These are phyloP conservation scores for Acanthamoeba rhysodes DNA, from an alignment of 208 protist genomes.

Conservation along the genomic window DNA sequence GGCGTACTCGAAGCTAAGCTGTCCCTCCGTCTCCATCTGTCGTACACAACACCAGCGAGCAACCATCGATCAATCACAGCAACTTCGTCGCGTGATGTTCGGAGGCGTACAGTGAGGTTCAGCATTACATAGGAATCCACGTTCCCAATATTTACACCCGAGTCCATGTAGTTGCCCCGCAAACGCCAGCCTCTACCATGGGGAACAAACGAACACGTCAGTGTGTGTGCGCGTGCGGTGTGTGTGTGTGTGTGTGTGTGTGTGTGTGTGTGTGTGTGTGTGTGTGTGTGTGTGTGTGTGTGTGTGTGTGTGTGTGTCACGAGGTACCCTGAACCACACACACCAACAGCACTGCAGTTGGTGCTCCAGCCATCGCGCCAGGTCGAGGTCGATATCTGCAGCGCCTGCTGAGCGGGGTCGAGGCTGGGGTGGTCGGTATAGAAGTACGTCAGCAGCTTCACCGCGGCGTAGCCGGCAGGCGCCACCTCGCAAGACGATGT, in stretches of 20 bases:
- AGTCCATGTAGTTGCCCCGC: constrained; percentile 57
- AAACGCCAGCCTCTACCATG: constrained; percentile 26
- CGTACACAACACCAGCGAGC: not conserved
- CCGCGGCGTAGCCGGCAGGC: constrained; percentile 16
- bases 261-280: not conserved
- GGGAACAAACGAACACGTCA: not conserved
- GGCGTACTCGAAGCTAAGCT: constrained; percentile 36
- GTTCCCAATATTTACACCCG: not conserved
- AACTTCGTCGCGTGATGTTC: not conserved
- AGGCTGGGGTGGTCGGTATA: constrained; percentile 60
- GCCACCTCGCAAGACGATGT: not conserved
- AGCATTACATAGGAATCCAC: not conserved
- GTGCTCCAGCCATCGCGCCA: not conserved
- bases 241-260: not conserved
- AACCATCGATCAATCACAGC: not conserved
- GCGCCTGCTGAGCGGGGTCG: not conserved
- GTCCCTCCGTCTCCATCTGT: constrained; percentile 40
- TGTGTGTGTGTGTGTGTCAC: not conserved
- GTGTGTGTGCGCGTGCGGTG: not conserved
- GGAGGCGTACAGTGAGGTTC: not conserved
- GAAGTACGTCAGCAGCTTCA: constrained; percentile 28
- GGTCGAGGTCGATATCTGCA: not conserved
- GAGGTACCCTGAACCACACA: constrained; percentile 16
- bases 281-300: not conserved
- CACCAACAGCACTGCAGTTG: not conserved